Conservation (phyloP, 352 stramenopile species). For the Globisporangium orthogonon region DNA sequence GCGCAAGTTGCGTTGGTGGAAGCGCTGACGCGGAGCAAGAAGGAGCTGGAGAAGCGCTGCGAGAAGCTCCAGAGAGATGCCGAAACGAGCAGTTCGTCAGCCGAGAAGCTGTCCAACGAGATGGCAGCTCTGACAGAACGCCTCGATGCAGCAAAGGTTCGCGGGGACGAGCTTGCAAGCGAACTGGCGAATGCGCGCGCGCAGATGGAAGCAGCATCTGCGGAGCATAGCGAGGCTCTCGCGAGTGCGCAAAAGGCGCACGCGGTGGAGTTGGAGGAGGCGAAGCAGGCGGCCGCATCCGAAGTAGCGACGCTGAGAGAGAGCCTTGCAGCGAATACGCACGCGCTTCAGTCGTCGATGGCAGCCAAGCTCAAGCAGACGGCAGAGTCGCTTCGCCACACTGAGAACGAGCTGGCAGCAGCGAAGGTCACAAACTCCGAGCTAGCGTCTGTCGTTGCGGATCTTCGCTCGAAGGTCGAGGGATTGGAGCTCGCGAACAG, state of each 20-base stretch:
- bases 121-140: not conserved
- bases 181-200: not conserved
- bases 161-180: not conserved
- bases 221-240: constrained; percentile 3
- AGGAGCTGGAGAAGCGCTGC: not conserved
- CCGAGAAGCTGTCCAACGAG: not conserved
- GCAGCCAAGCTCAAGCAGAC: constrained; percentile 9
- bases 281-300: constrained; percentile 5
- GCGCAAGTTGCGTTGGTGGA: not conserved
- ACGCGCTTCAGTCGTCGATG: constrained; percentile 6
- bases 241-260: constrained; percentile 5
- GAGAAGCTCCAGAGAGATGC: not conserved
- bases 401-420: constrained; percentile 6
- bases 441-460: constrained; percentile 10
- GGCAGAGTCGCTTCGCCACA: not conserved
- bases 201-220: not conserved
- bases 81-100: too few relatives aligned
- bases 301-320: not conserved
- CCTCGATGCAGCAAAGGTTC: not conserved
- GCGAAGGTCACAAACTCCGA: constrained; percentile 16
- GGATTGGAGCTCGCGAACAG: constrained; percentile 21
- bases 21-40: not conserved
- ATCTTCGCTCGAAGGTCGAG: constrained; percentile 14
- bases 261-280: constrained; percentile 10
- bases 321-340: not conserved